Evolutionary conservation across 441 rosid genomes (phyloP).

Genomic region (Dalechampia spathulata): DNA sequence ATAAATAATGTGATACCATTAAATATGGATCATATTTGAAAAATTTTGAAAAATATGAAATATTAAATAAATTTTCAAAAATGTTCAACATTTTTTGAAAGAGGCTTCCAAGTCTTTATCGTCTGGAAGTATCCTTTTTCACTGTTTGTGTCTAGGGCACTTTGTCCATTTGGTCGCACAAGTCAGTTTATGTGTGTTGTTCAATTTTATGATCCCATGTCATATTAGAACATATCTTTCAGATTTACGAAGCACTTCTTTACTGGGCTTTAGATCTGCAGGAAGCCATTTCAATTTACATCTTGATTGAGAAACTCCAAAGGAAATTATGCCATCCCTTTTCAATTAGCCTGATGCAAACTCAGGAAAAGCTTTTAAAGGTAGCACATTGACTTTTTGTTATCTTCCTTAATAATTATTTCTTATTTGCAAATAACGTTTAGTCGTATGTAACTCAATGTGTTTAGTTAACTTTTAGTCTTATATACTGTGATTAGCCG

Average conservation of each 20-base stretch:
- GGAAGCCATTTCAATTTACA: slow-evolving; percentile 40
- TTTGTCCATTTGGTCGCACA: not conserved
- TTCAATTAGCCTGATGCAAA: slow-evolving; percentile 62
- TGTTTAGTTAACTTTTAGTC: too few relatives aligned
- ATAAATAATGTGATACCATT: too few relatives aligned
- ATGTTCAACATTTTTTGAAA: too few relatives aligned
- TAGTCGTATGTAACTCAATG: not conserved
- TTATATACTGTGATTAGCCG: slow-evolving; percentile 4
- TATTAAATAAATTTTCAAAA: too few relatives aligned
- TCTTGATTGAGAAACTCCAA: slow-evolving; percentile 63
- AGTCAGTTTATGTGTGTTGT: not conserved
- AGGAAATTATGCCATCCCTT: slow-evolving; percentile 62
- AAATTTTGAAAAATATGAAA: too few relatives aligned
- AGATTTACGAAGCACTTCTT: slow-evolving; percentile 24
- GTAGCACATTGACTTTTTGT: slow-evolving; percentile 27
- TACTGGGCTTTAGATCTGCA: slow-evolving; percentile 41
- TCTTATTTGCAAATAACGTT: not conserved
- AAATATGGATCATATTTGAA: too few relatives aligned
- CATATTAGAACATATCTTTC: slow-evolving; percentile 11
- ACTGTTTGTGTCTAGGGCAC: slow-evolving; percentile 3
- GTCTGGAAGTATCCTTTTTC: slow-evolving; percentile 39
- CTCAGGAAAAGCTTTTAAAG: slow-evolving; percentile 80
- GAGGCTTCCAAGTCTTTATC: slow-evolving; percentile 35
- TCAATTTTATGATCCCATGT: not conserved
- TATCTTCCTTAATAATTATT: slow-evolving; percentile 1